Evolutionary conservation across 768 basidiomycete species (phyloP).

Genomic region (Psilocybe subaeruginosa): DNA sequence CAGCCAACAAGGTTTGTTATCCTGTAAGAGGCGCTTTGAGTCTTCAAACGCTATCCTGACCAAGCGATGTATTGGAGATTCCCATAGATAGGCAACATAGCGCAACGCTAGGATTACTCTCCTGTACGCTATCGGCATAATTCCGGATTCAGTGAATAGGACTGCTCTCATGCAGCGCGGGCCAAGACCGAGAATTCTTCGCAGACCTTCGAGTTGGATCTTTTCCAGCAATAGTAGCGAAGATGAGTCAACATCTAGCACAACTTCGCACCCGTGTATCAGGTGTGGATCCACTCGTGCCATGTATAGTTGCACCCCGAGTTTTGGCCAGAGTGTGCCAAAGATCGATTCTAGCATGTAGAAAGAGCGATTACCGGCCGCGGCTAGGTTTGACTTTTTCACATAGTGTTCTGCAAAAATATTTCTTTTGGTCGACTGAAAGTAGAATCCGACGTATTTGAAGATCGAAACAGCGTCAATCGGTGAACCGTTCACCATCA

Average conservation of each 20-base stretch:
- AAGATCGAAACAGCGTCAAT: not conserved
- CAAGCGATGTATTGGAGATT: not conserved
- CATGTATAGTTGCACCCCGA: not conserved
- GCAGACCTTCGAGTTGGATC: not conserved
- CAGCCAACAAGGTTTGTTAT: too few species aligned
- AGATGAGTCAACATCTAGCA: not conserved
- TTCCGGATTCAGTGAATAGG: constrained; percentile 3
- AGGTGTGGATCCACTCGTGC: constrained; percentile 1
- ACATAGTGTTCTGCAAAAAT: not conserved
- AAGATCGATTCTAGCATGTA: not conserved
- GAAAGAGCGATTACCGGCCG: not conserved
- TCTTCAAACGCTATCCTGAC: not conserved
- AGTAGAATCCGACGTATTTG: not conserved
- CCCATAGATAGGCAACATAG: not conserved
- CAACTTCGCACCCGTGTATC: not conserved
- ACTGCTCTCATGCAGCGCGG: not conserved
- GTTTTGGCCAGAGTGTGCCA: not conserved
- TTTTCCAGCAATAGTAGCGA: not conserved
- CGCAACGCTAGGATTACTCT: not conserved
- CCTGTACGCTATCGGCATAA: not conserved
- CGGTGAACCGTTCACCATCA: not conserved
- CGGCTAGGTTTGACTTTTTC: not conserved
- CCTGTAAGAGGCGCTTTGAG: too few species aligned
- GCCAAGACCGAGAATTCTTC: not conserved
- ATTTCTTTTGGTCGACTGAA: not conserved